Percentiles rank a stretch among this genome's conserved stretches.
Conservation (phyloP, 768 basidiomycete genomes). For the Chalciporus chontae region DNA sequence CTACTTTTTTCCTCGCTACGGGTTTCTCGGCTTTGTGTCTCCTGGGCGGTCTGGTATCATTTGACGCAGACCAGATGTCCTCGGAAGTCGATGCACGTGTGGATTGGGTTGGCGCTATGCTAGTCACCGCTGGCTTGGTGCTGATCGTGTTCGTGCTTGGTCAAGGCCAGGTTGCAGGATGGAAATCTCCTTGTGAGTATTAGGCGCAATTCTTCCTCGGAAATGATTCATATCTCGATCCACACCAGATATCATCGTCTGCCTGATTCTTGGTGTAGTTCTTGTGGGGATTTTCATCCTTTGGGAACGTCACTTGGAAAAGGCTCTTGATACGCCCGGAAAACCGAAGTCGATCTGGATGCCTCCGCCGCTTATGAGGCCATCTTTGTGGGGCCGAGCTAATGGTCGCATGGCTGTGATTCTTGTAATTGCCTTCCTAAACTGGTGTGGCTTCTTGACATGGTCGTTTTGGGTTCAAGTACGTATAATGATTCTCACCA, state of each 20-base stretch:
- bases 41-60: constrained; percentile 51
- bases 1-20: constrained; percentile 56
- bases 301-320: constrained; percentile 67
- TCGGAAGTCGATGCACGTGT: constrained; percentile 45
- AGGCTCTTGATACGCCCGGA: constrained; percentile 7
- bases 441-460: constrained; percentile 54
- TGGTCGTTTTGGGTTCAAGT: constrained; percentile 54
- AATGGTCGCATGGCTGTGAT: constrained; percentile 60
- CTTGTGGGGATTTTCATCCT: constrained; percentile 52
- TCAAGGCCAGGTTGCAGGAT: constrained; percentile 62
- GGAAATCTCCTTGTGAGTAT: constrained; percentile 53
- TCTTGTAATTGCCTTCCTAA: constrained; percentile 59
- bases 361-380: constrained; percentile 64
- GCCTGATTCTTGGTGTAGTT: constrained; percentile 59
- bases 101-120: constrained; percentile 73
- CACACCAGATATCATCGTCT: constrained; percentile 61
- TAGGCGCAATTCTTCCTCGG: constrained; percentile 1
- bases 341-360: constrained; percentile 27
- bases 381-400: constrained; percentile 60
- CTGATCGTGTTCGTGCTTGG: constrained; percentile 72
- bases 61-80: constrained; percentile 53
- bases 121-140: constrained; percentile 64
- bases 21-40: constrained; percentile 53
- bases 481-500: constrained; percentile 17
- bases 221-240: constrained; percentile 18